Conservation (phyloP, 805 yeast species). For the Diddensiella transvaalensis region DNA sequence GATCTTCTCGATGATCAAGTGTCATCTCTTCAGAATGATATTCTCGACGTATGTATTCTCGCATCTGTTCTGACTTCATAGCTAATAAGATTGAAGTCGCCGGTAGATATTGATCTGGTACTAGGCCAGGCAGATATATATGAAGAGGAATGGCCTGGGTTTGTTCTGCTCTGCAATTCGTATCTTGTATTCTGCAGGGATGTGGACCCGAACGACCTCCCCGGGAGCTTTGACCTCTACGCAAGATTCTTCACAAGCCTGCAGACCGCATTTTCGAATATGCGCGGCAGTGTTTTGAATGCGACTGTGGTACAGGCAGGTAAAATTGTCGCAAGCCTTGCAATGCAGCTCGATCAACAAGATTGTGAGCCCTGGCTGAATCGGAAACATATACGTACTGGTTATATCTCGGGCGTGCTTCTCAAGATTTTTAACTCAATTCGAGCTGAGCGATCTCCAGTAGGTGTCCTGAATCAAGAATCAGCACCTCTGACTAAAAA, state of each 20-base stretch:
- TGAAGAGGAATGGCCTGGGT: slow-evolving; percentile 42
- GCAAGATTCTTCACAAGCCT: slow-evolving; percentile 43
- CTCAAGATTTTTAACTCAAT: slow-evolving; percentile 59
- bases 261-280: slow-evolving; percentile 36
- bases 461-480: slow-evolving; percentile 3
- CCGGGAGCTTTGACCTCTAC: slow-evolving; percentile 50
- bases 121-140: slow-evolving; percentile 31
- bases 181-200: slow-evolving; percentile 48
- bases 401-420: slow-evolving; percentile 51
- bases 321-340: slow-evolving; percentile 16
- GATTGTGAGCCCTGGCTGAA: slow-evolving; percentile 23
- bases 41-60: slow-evolving; percentile 22
- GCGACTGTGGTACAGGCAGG: slow-evolving; percentile 15
- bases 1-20: slow-evolving; percentile 35
- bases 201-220: slow-evolving; percentile 49
- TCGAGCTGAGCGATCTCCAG: slow-evolving; percentile 41
- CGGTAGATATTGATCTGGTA: slow-evolving; percentile 23
- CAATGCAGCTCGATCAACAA: slow-evolving; percentile 19
- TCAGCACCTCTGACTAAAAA: slow-evolving; percentile 36
- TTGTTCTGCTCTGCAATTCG: slow-evolving; percentile 44
- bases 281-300: slow-evolving; percentile 29
- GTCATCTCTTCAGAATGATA: slow-evolving; percentile 37
- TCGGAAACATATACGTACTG: slow-evolving; percentile 36
- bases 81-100: slow-evolving; percentile 10
- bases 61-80: not conserved